Evolutionary conservation across 2,329 filamentous ascomycete species (phyloP).

Genomic region (Verticillium dahliae): DNA sequence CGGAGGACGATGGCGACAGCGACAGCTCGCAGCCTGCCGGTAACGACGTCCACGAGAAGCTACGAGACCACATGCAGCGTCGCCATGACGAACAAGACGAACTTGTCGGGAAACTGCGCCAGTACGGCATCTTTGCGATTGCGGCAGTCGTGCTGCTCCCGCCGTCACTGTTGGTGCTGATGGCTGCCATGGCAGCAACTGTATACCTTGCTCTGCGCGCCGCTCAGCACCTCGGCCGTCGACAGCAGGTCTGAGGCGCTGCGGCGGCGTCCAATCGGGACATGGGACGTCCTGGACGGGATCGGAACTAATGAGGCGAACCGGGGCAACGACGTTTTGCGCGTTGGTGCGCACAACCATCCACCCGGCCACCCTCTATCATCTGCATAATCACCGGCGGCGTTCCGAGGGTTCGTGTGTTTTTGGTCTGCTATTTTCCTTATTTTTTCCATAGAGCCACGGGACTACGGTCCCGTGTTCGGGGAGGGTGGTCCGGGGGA

Average conservation of each 20-base stretch:
- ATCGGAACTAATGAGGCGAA: background rate
- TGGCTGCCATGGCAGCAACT: constrained; percentile 25
- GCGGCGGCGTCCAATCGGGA: background rate
- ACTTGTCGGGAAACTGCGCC: constrained; percentile 34
- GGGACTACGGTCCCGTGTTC: background rate
- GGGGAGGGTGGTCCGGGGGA: background rate
- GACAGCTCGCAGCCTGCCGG: constrained; percentile 18
- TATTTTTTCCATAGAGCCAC: constrained; percentile 2
- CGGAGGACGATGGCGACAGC: constrained; percentile 17
- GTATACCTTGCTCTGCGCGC: constrained; percentile 32
- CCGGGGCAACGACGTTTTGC: background rate
- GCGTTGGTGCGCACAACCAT: too few relatives aligned
- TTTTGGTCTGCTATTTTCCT: background rate
- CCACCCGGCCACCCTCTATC: background rate
- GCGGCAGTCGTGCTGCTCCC: constrained; percentile 42
- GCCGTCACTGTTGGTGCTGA: constrained; percentile 28
- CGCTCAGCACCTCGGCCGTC: constrained; percentile 1
- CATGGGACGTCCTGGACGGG: background rate
- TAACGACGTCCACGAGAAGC: constrained; percentile 18
- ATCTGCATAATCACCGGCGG: constrained; percentile 6
- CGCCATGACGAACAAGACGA: constrained; percentile 26
- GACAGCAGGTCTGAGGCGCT: background rate
- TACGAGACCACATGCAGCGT: constrained; percentile 20
- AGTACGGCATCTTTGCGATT: constrained; percentile 32
- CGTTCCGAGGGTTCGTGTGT: constrained; percentile 4